Evolutionary conservation across 2,329 filamentous ascomycete species (phyloP), one percentile per base, ranked within the genome.

Genomic region (Chrysoporthe puriensis): DNA sequence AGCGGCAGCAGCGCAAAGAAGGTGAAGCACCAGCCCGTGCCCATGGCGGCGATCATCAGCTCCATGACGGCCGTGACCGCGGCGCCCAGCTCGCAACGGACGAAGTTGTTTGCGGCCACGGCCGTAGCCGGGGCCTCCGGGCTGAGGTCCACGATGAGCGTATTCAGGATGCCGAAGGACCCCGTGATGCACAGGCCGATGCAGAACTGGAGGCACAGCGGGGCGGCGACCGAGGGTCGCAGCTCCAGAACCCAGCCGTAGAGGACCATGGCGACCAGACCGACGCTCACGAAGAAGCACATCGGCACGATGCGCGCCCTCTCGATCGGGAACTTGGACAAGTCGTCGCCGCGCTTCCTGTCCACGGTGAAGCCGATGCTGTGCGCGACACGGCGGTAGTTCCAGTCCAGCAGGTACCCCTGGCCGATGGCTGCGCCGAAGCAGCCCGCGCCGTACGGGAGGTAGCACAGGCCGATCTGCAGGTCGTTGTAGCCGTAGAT

Each of bases 301-400:
- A 88, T 78, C 32, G 85, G 79, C 71, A 88, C 81, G 46, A 89
- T 78, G 44, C 88, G 80, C 0, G 83, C 85, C 43, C 78, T 78
- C 72, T 88, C 86, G 59, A 88, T 85, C 8, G 86, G 86, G 64
- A 87, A 88, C 26, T 79, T 77, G 6, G 76, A 74, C 59, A 86
- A 76, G 71, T 87, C 81, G 69, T 84, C 81, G 26, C 84, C 84
- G 11, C 87, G 86, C 70, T 86, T 88, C 67, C 81, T 84, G 69
- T 86, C 85, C 70, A 93, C 85, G 2, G 81, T 79, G 67, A 93
- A 81, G 6, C 88, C 88, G 18, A 90, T 80, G 43, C 84, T 83
- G 61, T 80, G 82, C 1, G 91, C 91, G 59, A 89, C 84, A 50
- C 90, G 86, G 7, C 88, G 84, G 76, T 92, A 96, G 76, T 94